Conservation (phyloP, 495 filamentous ascomycete species). For the Penicillium chermesinum region DNA sequence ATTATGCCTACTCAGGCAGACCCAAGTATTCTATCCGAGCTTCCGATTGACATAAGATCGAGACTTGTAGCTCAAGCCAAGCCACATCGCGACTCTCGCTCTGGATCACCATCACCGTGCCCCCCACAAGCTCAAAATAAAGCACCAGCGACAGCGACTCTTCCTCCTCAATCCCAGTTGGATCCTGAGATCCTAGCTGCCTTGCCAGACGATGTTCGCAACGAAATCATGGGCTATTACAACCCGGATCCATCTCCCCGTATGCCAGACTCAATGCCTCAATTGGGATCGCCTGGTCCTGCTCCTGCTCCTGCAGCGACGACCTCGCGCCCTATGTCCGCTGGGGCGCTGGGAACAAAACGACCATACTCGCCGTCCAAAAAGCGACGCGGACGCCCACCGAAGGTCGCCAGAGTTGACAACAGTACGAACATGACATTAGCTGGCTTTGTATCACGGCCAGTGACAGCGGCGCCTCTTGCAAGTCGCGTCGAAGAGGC, state of each 20-base stretch:
- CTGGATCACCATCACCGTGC: constrained; percentile 25
- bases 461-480: constrained; percentile 12
- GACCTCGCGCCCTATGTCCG: constrained; percentile 47
- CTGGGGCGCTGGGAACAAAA: constrained; percentile 28
- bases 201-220: constrained; percentile 75
- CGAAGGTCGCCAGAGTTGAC: constrained; percentile 29
- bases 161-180: constrained; percentile 55
- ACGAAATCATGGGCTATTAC: constrained; percentile 73
- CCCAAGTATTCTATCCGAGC: constrained; percentile 66
- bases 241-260: constrained; percentile 11
- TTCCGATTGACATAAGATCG: constrained; percentile 73
- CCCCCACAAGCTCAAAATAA: constrained; percentile 17
- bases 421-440: constrained; percentile 54
- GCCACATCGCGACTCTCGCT: constrained; percentile 18
- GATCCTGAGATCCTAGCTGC: constrained; percentile 71
- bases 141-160: constrained; percentile 10
- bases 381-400: constrained; percentile 49
- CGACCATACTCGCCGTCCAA: constrained; percentile 55
- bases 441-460: constrained; percentile 55
- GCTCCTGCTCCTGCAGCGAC: constrained; percentile 20
- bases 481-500: background rate
- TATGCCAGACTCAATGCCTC: constrained; percentile 11
- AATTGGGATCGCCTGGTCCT: background rate
- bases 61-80: constrained; percentile 55
- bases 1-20: constrained; percentile 79